Conservation (phyloP, 768 basidiomycete species). For the Collybiopsis confluens region DNA sequence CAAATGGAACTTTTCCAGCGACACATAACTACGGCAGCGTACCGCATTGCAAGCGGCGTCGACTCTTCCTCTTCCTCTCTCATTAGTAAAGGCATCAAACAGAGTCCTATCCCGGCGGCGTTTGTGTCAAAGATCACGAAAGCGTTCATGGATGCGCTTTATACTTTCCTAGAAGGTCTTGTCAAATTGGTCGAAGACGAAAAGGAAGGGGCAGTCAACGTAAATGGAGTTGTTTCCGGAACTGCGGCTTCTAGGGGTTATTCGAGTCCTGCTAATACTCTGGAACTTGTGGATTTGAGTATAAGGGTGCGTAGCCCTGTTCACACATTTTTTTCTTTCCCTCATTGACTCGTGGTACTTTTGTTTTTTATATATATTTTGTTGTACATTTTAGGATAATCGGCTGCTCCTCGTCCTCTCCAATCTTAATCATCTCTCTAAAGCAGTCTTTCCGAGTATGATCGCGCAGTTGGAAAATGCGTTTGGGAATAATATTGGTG, state of each 20-base stretch:
- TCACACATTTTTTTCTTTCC: too few species aligned
- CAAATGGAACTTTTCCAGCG: slow-evolving; percentile 80
- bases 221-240: slow-evolving; percentile 30
- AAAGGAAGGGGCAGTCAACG: slow-evolving; percentile 33
- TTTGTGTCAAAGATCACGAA: slow-evolving; percentile 74
- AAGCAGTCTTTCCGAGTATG: slow-evolving; percentile 71
- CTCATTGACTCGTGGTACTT: too few species aligned
- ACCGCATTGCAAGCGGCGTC: slow-evolving; percentile 77
- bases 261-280: slow-evolving; percentile 36
- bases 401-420: slow-evolving; percentile 85
- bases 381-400: too few species aligned
- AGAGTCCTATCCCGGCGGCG: slow-evolving; percentile 56
- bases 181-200: slow-evolving; percentile 76
- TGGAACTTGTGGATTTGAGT: slow-evolving; percentile 57
- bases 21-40: slow-evolving; percentile 68
- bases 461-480: slow-evolving; percentile 74
- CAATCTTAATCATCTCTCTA: slow-evolving; percentile 77
- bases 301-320: too few species aligned
- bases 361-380: too few species aligned
- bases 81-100: slow-evolving; percentile 48
- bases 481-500: slow-evolving; percentile 64
- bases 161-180: slow-evolving; percentile 83
- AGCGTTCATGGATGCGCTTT: slow-evolving; percentile 81
- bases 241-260: slow-evolving; percentile 25
- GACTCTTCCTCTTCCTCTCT: slow-evolving; percentile 46